Conservation (phyloP, 1,284 basidiomycete genomes). For the Chalciporus sp. region DNA sequence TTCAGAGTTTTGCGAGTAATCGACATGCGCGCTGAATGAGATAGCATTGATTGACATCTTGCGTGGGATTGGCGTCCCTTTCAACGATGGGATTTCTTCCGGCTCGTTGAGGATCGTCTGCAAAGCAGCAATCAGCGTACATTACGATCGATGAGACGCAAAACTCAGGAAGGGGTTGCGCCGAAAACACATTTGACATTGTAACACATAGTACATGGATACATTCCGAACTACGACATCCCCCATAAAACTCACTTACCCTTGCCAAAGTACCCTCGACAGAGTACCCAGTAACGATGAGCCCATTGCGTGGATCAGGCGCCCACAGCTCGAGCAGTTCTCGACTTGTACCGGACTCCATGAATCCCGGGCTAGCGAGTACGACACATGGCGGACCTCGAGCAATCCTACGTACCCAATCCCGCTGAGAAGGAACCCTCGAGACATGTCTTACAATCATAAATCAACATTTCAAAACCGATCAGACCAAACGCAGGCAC, state of each 20-base stretch:
- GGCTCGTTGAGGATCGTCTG: conserved; percentile 94
- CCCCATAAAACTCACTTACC: conserved; percentile 60
- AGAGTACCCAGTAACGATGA: conserved; percentile 96
- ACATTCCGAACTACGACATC: conserved; percentile 15
- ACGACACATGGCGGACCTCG: conserved; percentile 94
- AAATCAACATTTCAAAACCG: too few relatives aligned
- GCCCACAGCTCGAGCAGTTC: conserved; percentile 97
- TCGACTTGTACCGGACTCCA: conserved; percentile 90
- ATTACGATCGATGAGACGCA: conserved; percentile 7
- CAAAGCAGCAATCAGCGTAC: conserved; percentile 21
- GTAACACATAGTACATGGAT: conserved; percentile 40
- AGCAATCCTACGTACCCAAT: conserved; percentile 85
- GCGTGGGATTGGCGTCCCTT: conserved; percentile 84
- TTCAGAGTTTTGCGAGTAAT: conserved; percentile 95
- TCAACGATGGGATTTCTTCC: conserved; percentile 83
- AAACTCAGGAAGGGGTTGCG: neutral
- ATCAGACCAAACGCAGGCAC: too few relatives aligned
- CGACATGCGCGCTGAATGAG: conserved; percentile 97
- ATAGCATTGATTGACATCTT: conserved; percentile 97
- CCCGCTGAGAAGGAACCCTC: conserved; percentile 77
- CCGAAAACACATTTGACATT: conserved; percentile 50
- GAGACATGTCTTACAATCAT: conserved; percentile 60
- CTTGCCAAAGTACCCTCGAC: conserved; percentile 96
- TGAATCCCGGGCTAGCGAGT: conserved; percentile 94
- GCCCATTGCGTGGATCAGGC: conserved; percentile 92